phyloP scores from a whole-genome alignment of 352 stramenopile genomes.

The Pythium sukuiense region DNA sequence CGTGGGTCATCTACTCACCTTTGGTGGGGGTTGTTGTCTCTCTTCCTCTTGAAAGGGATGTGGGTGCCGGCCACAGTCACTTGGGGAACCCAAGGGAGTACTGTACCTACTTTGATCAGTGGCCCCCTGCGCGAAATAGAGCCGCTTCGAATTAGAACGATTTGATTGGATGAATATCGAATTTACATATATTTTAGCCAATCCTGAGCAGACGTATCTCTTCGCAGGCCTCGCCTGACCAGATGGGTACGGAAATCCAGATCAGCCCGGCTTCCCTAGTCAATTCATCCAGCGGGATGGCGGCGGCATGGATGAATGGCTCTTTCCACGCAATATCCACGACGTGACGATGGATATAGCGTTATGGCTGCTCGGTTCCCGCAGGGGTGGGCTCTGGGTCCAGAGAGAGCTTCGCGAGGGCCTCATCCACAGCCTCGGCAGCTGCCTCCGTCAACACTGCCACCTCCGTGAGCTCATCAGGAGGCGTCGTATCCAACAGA shows the following conservation, averaged over 20 bases:
- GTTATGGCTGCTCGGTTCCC: not conserved
- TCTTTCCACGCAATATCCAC: not conserved
- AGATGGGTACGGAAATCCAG: slow-evolving; percentile 11
- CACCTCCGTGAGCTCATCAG: slow-evolving; percentile 21
- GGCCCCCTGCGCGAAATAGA: slow-evolving; percentile 4
- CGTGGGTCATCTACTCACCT: not conserved
- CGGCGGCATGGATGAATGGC: not conserved
- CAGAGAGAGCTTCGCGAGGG: not conserved
- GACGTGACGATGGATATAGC: not conserved
- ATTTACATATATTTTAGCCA: not conserved
- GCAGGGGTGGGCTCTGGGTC: not conserved
- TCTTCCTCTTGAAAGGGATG: slow-evolving; percentile 11
- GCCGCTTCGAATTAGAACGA: not conserved
- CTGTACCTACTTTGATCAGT: slow-evolving; percentile 1
- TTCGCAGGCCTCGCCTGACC: not conserved
- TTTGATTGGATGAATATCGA: slow-evolving; percentile 1
- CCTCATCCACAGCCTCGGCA: not conserved
- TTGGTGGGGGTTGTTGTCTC: slow-evolving; percentile 7
- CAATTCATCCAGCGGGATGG: not conserved
- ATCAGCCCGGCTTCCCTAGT: not conserved
- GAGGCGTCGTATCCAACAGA: not conserved
- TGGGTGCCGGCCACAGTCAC: slow-evolving; percentile 5
- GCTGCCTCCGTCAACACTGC: slow-evolving; percentile 5
- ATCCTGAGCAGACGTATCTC: not conserved
- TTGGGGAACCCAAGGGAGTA: not conserved